phyloP scores from a whole-genome alignment of 257 asterid species.

The Paulownia fortunei region DNA sequence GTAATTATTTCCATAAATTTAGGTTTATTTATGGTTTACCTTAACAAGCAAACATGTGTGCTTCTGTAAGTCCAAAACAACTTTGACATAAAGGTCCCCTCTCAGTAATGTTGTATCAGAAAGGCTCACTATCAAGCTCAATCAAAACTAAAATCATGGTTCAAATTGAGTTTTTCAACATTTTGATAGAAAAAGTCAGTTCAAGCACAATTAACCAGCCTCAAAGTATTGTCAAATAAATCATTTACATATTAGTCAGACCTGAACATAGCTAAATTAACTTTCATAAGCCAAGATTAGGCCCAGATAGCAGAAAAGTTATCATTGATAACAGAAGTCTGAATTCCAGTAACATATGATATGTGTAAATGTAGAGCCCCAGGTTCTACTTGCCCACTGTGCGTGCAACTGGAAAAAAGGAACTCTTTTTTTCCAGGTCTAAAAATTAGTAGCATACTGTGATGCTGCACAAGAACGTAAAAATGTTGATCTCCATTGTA shows the following conservation, averaged over 20 bases:
- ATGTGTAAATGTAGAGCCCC: background rate
- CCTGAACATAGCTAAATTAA: background rate
- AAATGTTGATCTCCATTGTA: too few relatives aligned
- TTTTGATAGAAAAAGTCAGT: background rate
- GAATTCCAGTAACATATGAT: background rate
- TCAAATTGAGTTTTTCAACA: background rate
- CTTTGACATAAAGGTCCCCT: too few relatives aligned
- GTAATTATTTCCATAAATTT: too few relatives aligned
- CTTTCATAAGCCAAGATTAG: background rate
- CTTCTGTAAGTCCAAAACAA: too few relatives aligned
- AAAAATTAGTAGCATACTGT: too few relatives aligned
- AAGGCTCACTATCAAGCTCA: background rate
- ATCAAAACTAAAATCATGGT: background rate
- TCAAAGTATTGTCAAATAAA: background rate
- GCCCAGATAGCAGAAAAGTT: background rate
- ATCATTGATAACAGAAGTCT: background rate
- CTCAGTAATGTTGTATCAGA: too few relatives aligned
- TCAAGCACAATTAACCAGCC: background rate
- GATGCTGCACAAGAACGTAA: background rate
- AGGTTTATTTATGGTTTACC: too few relatives aligned
- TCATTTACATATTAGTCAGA: background rate
- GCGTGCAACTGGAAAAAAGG: too few relatives aligned
- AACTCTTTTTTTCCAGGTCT: too few relatives aligned
- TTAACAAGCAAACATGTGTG: too few relatives aligned
- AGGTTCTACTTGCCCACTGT: background rate